These are phyloP conservation scores for Buxus sempervirens DNA, from an alignment of 164 flowering plant genomes.

Conservation along the genomic window DNA sequence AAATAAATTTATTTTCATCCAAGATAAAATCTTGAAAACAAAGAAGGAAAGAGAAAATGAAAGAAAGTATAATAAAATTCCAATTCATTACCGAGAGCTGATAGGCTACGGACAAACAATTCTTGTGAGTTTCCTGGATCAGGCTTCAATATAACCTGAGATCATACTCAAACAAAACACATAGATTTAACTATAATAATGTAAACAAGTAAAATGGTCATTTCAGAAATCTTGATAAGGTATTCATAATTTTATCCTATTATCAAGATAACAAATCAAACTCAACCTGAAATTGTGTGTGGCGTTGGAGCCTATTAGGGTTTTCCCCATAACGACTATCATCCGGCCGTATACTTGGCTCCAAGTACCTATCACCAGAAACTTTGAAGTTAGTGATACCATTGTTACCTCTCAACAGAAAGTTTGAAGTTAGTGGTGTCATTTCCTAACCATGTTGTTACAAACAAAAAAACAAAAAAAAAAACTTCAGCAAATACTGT, in stretches of 20 bases:
- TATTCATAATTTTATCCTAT: not conserved
- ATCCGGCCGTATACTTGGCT: conserved; percentile 97
- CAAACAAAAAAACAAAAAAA: too few relatives aligned
- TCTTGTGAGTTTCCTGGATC: conserved; percentile 99
- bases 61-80: not conserved
- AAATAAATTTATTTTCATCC: not conserved
- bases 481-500: too few relatives aligned
- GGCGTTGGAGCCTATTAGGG: conserved; percentile 94
- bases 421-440: conserved; percentile 10
- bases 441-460: too few relatives aligned
- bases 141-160: conserved; percentile 94
- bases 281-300: conserved; percentile 92
- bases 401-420: conserved; percentile 52
- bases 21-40: not conserved
- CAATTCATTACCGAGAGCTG: conserved; percentile 68
- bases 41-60: not conserved
- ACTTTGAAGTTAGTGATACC: conserved; percentile 9
- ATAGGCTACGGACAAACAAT: conserved; percentile 75
- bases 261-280: conserved; percentile 1
- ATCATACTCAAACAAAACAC: conserved; percentile 12
- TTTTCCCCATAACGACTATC: conserved; percentile 99
- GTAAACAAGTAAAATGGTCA: not conserved
- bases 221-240: not conserved
- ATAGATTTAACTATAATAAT: not conserved
- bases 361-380: conserved; percentile 65